Base-by-base conservation (phyloP, 345 rosid species). In the Rubroshorea leprosula region DNA sequence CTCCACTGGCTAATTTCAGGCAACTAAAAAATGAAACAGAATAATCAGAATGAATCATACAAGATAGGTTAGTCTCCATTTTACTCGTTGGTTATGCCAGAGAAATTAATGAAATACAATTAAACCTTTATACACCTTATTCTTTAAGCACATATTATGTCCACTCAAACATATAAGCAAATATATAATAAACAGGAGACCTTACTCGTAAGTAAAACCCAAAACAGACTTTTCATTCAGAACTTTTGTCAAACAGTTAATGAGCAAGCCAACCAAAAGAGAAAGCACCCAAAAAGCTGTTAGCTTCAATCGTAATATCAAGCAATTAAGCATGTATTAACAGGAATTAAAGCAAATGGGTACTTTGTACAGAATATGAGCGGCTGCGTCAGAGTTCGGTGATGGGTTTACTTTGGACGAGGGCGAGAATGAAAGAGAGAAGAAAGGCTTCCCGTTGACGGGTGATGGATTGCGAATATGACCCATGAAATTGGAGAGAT, bases 171-270 rank as follows among this genome's bases (percentile, higher is more conserved):
- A 41, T 2, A n/a, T n/a, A n/a, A n/a, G n/a, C n/a, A n/a, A n/a
- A n/a, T n/a, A 41, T 14, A 41, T 7, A 41, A 41, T 41, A 4
- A 41, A 41, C 45, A 41, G 3, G 16, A 2, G 16, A 14, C 45
- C 16, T 7, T 14, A 41, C 5, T 41, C 3, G 9, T 41, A 41
- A 14, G 45, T 14, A 8, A 41, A 41, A 41, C 16, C 9, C 12
- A 41, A 41, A 41, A 22, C 0, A 20, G 2, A 5, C n/a, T 46
- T 39, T 19, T 65, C 76, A 48, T 1, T 76, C 53, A 46, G 78
- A 68, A 78, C 72, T 78, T 79, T 72, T 55, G 51, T 68, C 90
- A 68, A 83, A 79, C 86, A 83, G 55, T 5, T 78, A 27, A 13
- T 51, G 41, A 25, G 50, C 73, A 57, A 14, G 11, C n/a, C 39